phyloP scores from a whole-genome alignment of 176 grass and related monocot species.

The Areca catechu region DNA sequence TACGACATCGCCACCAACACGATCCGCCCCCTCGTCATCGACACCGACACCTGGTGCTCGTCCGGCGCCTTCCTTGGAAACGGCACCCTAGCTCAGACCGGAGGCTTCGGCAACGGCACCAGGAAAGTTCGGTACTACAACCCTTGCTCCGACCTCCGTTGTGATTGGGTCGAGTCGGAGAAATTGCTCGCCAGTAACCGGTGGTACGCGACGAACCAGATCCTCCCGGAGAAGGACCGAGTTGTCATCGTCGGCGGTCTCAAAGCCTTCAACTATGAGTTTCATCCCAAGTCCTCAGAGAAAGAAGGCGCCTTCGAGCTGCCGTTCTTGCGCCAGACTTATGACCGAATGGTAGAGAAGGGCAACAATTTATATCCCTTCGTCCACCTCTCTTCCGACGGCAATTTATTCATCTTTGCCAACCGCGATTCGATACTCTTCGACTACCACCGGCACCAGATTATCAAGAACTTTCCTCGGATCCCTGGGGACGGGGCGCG shows the following conservation, averaged over 20 bases:
- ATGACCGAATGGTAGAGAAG: slow-evolving; percentile 2
- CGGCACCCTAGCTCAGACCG: slow-evolving; percentile 30
- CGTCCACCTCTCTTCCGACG: slow-evolving; percentile 31
- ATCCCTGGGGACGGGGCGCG: slow-evolving; percentile 29
- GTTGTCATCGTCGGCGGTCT: slow-evolving; percentile 32
- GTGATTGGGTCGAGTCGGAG: slow-evolving; percentile 15
- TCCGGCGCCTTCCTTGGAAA: slow-evolving; percentile 33
- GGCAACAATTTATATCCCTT: slow-evolving; percentile 35
- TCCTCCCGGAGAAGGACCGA: slow-evolving; percentile 25
- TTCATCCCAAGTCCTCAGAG: slow-evolving; percentile 24
- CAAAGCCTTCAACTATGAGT: slow-evolving; percentile 34
- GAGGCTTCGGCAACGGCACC: slow-evolving; percentile 23
- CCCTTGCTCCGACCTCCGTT: slow-evolving; percentile 21
- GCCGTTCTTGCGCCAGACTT: slow-evolving; percentile 29
- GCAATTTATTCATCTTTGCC: slow-evolving; percentile 39
- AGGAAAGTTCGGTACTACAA: slow-evolving; percentile 23
- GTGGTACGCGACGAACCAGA: slow-evolving; percentile 34
- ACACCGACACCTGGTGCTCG: slow-evolving; percentile 41
- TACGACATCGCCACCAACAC: slow-evolving; percentile 29
- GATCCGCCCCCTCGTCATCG: slow-evolving; percentile 30
- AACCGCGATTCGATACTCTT: slow-evolving; percentile 39
- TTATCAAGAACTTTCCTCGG: slow-evolving; percentile 25
- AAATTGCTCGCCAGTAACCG: slow-evolving; percentile 11
- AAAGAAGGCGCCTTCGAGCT: slow-evolving; percentile 29
- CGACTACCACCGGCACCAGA: slow-evolving; percentile 14